These are phyloP conservation scores for Nymphaea colorata DNA, from an alignment of 164 flowering plant genomes.

Conservation along the genomic window DNA sequence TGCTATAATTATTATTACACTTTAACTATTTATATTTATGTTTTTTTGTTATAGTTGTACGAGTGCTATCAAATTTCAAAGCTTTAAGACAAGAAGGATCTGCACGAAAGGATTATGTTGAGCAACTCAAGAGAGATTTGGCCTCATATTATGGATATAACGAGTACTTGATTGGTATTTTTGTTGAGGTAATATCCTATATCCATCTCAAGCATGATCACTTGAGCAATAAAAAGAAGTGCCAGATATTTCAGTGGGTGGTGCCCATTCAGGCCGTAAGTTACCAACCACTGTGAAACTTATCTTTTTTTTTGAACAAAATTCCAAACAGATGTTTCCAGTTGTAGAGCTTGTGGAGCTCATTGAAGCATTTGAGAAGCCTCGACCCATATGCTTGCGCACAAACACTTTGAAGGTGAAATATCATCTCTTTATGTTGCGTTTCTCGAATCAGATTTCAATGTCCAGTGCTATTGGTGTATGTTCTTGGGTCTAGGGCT, in stretches of 20 bases:
- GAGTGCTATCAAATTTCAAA: conserved; percentile 79
- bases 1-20: not conserved
- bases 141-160: conserved; percentile 92
- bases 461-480: too few relatives aligned
- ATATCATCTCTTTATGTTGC: not conserved
- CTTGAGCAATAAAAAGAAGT: not conserved
- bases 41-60: conserved; percentile 38
- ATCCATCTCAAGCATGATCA: not conserved
- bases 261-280: not conserved
- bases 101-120: conserved; percentile 62
- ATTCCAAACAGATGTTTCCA: conserved; percentile 60
- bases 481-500: too few relatives aligned
- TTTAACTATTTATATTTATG: not conserved
- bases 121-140: conserved; percentile 69
- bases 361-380: conserved; percentile 91
- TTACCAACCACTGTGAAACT: not conserved
- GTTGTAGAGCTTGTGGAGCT: conserved; percentile 77
- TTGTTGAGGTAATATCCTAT: conserved; percentile 53
- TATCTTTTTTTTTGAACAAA: not conserved
- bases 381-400: conserved; percentile 71
- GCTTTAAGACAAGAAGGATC: conserved; percentile 60
- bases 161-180: conserved; percentile 68
- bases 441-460: not conserved
- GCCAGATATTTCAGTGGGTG: not conserved
- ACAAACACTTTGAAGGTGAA: conserved; percentile 83